Conservation (phyloP, 257 asterid species). For the Coffea canephora region DNA sequence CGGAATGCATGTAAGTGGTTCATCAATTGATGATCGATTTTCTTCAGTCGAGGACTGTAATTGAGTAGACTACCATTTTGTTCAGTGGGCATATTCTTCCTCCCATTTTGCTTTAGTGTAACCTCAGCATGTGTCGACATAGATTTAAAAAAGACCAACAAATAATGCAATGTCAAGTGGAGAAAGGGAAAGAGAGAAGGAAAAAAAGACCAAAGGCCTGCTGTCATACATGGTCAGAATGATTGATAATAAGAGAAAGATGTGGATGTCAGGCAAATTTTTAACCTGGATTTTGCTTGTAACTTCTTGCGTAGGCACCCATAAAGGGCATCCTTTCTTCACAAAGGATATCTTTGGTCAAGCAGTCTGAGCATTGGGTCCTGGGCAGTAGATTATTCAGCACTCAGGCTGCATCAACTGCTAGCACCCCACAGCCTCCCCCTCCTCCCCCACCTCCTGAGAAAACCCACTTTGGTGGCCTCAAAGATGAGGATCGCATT, state of each 20-base stretch:
- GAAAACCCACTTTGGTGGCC: constrained; percentile 92
- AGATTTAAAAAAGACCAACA: neutral
- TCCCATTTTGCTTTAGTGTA: neutral
- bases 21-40: too few relatives aligned
- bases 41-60: neutral
- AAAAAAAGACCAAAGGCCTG: neutral
- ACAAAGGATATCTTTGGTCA: constrained; percentile 46
- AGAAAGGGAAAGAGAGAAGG: neutral
- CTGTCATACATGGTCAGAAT: neutral
- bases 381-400: constrained; percentile 53
- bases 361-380: constrained; percentile 45
- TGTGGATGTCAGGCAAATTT: neutral
- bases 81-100: neutral
- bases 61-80: neutral
- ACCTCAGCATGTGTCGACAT: neutral
- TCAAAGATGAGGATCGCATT: constrained; percentile 96
- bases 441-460: constrained; percentile 99
- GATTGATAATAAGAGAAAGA: neutral
- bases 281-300: neutral
- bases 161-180: neutral
- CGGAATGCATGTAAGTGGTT: too few relatives aligned
- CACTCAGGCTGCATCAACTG: constrained; percentile 80
- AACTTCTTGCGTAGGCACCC: constrained; percentile 56
- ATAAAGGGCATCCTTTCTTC: constrained; percentile 68
- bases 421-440: constrained; percentile 71